These are phyloP conservation scores for Asterionellopsis glacialis DNA, from an alignment of 108 stramenopile species.

Conservation along the genomic window DNA sequence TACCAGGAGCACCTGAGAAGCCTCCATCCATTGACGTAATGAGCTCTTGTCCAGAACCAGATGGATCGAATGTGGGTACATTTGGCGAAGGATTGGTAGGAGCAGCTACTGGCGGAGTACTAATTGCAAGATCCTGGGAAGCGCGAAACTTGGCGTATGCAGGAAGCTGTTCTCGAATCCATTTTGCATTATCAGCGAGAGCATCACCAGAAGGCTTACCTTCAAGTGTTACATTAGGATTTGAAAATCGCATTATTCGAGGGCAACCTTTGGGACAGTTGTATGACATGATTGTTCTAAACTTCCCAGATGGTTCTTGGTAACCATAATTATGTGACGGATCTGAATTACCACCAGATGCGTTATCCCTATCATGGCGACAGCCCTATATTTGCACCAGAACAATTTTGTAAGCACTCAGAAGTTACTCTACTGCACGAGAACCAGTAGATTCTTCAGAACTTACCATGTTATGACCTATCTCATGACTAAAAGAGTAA, in stretches of 20 bases:
- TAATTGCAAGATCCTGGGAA: not conserved
- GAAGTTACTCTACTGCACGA: not conserved
- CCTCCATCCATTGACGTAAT: too few relatives aligned
- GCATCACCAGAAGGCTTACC: constrained; percentile 8
- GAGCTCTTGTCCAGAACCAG: not conserved
- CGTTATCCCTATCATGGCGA: constrained; percentile 15
- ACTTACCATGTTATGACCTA: constrained; percentile 22
- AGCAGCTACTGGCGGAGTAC: not conserved
- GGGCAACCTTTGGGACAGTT: constrained; percentile 20
- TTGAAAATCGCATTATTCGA: constrained; percentile 23
- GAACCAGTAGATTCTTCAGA: too few relatives aligned
- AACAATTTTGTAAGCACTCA: not conserved
- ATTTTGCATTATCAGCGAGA: constrained; percentile 2
- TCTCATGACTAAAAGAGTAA: constrained; percentile 23
- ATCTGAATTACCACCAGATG: constrained; percentile 3
- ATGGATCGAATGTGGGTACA: constrained; percentile 2
- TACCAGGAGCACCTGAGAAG: not conserved
- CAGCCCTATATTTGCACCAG: constrained; percentile 1
- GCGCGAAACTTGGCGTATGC: constrained; percentile 6
- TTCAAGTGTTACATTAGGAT: constrained; percentile 5
- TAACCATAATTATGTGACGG: constrained; percentile 22
- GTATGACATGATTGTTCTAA: constrained; percentile 37
- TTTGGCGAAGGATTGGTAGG: constrained; percentile 12
- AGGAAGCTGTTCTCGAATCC: constrained; percentile 3
- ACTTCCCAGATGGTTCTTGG: constrained; percentile 23